Evolutionary conservation across 2,329 filamentous ascomycete species (phyloP).

Genomic region (Fusarium acutatum): DNA sequence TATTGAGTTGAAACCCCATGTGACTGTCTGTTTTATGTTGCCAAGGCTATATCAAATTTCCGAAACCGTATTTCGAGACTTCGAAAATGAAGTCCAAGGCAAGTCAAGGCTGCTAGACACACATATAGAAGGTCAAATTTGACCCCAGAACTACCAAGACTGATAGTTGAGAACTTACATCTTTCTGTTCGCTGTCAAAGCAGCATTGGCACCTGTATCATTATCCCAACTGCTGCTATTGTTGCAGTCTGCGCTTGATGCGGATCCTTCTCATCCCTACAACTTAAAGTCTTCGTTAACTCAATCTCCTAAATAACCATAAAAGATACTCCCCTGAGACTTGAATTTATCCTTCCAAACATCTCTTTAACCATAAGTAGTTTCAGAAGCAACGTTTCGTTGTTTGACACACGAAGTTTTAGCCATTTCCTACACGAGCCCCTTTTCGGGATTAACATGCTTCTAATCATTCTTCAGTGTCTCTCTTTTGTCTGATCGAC

Average conservation of each 20-base stretch:
- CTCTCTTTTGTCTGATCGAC: no score
- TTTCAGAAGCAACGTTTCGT: background rate
- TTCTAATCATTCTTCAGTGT: background rate
- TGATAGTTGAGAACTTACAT: background rate
- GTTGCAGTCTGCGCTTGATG: background rate
- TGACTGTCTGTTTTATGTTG: background rate
- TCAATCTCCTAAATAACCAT: background rate
- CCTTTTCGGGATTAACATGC: conserved; percentile 5
- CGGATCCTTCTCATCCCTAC: background rate
- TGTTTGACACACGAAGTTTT: background rate
- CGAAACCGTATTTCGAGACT: conserved; percentile 1
- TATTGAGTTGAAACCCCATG: background rate
- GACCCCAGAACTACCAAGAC: background rate
- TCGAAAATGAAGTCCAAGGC: background rate
- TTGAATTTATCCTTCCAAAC: background rate
- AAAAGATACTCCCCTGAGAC: background rate
- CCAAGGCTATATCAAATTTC: background rate
- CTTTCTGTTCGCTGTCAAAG: background rate
- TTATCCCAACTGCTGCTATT: background rate
- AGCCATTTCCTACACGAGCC: conserved; percentile 5
- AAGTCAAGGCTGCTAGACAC: background rate
- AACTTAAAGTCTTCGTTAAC: background rate
- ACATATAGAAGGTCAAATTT: background rate
- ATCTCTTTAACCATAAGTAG: background rate
- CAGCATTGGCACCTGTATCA: background rate